A percentile compares a stretch with the other conserved stretches of the same genome.
These are phyloP conservation scores for Xylariomycetidae sp. DNA, from an alignment of 2,329 filamentous ascomycete genomes.

Conservation along the genomic window DNA sequence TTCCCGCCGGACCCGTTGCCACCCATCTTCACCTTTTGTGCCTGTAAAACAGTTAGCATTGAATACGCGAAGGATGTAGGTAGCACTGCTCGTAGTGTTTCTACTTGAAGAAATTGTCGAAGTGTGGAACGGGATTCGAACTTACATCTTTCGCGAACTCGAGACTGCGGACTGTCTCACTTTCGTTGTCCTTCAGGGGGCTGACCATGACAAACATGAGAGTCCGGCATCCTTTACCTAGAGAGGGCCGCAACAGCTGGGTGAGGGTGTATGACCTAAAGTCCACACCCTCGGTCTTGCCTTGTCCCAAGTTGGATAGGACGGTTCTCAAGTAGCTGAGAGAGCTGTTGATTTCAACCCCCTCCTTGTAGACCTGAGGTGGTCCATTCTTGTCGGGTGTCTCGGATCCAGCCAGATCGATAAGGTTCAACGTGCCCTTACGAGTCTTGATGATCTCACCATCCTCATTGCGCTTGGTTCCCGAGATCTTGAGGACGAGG, in stretches of 20 bases:
- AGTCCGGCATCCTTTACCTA: slow-evolving; percentile 94
- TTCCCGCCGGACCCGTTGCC: slow-evolving; percentile 16
- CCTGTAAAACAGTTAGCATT: slow-evolving; percentile 13
- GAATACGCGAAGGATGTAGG: too few relatives aligned
- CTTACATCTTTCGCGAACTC: slow-evolving; percentile 90
- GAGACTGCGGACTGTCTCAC: slow-evolving; percentile 89
- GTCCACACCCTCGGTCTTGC: slow-evolving; percentile 74
- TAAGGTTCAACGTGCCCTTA: slow-evolving; percentile 90
- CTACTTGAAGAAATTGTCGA: too few relatives aligned
- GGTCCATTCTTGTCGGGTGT: slow-evolving; percentile 67
- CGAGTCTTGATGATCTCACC: slow-evolving; percentile 64
- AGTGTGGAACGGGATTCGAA: too few relatives aligned
- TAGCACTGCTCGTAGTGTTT: too few relatives aligned
- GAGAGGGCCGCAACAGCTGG: slow-evolving; percentile 87
- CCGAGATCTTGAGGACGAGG: slow-evolving; percentile 79
- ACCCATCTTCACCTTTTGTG: slow-evolving; percentile 28
- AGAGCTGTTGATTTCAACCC: slow-evolving; percentile 95
- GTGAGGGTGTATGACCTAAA: slow-evolving; percentile 97
- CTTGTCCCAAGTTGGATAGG: slow-evolving; percentile 84
- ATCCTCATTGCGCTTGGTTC: slow-evolving; percentile 66
- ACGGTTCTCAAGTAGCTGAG: slow-evolving; percentile 90
- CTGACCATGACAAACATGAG: slow-evolving; percentile 99
- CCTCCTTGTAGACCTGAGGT: slow-evolving; percentile 85
- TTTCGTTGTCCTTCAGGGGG: slow-evolving; percentile 82
- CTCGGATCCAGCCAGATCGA: slow-evolving; percentile 92